These are phyloP conservation scores for Polytrichum commune DNA, from an alignment of 225 moss, liverwort and hornwort genomes.

Conservation along the genomic window DNA sequence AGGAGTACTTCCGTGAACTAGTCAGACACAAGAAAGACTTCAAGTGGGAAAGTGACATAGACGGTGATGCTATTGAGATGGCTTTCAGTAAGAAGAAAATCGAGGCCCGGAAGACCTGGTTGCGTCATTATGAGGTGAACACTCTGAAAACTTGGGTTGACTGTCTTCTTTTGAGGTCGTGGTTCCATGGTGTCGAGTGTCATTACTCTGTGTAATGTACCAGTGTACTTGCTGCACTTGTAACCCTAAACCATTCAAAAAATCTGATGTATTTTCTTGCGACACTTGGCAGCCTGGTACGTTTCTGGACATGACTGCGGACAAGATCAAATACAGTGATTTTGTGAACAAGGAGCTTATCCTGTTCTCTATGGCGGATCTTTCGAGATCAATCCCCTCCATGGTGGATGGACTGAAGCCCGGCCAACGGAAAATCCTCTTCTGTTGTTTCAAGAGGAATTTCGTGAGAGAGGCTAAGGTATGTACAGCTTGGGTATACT, in stretches of 20 bases:
- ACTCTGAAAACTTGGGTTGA: no score
- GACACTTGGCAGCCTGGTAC: slow-evolving; percentile 70
- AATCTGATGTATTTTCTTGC: background rate
- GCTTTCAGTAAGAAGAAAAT: slow-evolving; percentile 99
- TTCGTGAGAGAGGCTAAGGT: slow-evolving; percentile 91
- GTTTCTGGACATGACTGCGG: slow-evolving; percentile 80
- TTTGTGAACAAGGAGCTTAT: slow-evolving; percentile 99
- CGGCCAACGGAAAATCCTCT: slow-evolving; percentile 95
- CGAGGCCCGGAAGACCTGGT: slow-evolving; percentile 91
- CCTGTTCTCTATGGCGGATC: slow-evolving; percentile 91
- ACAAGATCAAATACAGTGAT: slow-evolving; percentile 82
- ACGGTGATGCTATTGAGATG: slow-evolving; percentile 99
- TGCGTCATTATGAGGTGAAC: slow-evolving; percentile 84
- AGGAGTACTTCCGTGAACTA: slow-evolving; percentile 90
- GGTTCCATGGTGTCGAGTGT: no score
- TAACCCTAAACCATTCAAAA: background rate
- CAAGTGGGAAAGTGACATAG: slow-evolving; percentile 66
- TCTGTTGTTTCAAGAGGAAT: slow-evolving; percentile 88
- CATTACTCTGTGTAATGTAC: no score
- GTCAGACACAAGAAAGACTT: slow-evolving; percentile 80
- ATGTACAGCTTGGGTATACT: background rate
- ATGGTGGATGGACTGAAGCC: slow-evolving; percentile 99
- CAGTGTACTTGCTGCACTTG: background rate
- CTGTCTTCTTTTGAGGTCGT: no score
- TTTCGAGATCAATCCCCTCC: slow-evolving; percentile 91